phyloP scores from a whole-genome alignment of 1,139 yeast species.

The Sugiyamaella xylanicola region DNA sequence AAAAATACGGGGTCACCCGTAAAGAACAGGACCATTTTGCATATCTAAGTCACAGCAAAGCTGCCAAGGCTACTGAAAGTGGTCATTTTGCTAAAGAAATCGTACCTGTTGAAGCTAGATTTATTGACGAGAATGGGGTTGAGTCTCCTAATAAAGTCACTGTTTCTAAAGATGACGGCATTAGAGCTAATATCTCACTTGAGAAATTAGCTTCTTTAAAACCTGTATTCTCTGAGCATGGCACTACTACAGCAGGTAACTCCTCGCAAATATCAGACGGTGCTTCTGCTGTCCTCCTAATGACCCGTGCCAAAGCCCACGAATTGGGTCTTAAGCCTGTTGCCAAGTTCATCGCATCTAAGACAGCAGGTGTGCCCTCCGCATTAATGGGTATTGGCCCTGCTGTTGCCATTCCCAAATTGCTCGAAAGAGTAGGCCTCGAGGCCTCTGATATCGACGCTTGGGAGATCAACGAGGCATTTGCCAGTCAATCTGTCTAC shows the following conservation, averaged over 20 bases:
- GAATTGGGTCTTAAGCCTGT: constrained; percentile 44
- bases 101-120: constrained; percentile 44
- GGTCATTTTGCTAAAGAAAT: constrained; percentile 48
- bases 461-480: constrained; percentile 50
- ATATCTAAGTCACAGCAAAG: constrained; percentile 44
- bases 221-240: constrained; percentile 46
- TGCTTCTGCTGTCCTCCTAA: constrained; percentile 47
- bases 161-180: constrained; percentile 42
- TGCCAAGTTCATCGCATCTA: constrained; percentile 48
- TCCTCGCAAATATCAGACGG: constrained; percentile 51
- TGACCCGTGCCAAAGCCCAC: constrained; percentile 46
- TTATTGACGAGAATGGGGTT: constrained; percentile 33
- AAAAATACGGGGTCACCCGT: constrained; percentile 39
- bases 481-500: constrained; percentile 48
- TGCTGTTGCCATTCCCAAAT: constrained; percentile 40
- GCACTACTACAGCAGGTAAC: constrained; percentile 49
- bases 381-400: constrained; percentile 50
- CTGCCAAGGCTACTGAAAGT: constrained; percentile 43
- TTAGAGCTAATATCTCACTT: constrained; percentile 40
- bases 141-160: constrained; percentile 28
- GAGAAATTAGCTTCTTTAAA: constrained; percentile 43
- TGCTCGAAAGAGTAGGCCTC: constrained; percentile 30
- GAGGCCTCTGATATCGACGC: constrained; percentile 43
- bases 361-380: constrained; percentile 47
- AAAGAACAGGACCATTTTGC: constrained; percentile 47